Evolutionary conservation across 2,329 filamentous ascomycete species (phyloP), one percentile per base, ranked within the genome.

Genomic region (Colletotrichum cuscutae): DNA sequence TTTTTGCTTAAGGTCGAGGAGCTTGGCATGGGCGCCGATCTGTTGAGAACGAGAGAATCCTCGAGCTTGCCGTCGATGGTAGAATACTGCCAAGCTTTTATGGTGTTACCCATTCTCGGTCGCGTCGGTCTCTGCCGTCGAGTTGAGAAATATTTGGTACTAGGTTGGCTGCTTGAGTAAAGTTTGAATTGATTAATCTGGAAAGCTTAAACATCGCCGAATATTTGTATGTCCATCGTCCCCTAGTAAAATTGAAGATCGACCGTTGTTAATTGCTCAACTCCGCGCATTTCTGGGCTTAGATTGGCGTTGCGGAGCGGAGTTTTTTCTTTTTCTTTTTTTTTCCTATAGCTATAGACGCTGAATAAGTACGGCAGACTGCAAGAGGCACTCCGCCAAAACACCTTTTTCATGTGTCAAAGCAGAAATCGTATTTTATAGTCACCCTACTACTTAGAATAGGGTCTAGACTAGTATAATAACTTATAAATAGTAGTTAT

Each of bases 31-130:
- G 60, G 46, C 37, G 5, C 37, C 19, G 32, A 60, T 5, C 56
- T 11, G 5, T 73, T 35, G 5, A 69, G 37, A 3, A 11, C 13
- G 7, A 73, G 71, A 22, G 53, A 65, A 13, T 68, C 32, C 7
- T 73, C 71, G 28, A 73, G 37, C 4, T 53, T 69, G 60, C 32
- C 60, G 12, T 64, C 56, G 46, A 70, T 42, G 42, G 53, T 15
- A 3, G 71, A 54, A 28, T 65, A 72, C 22, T 65, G 60, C 71
- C 71, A 73, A 61, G 49, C 53, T 65, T 28, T 63, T 61, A 73
- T 70, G 2, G 49, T 72, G 15, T 70, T 54, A 6, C 11, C 1
- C 68, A 70, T 70, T 9, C 5, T 49, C 24, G 11, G 52, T 53
- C 9, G n/a, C 9, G 4, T 53, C 7, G 42, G 42, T 26, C 22